Percentiles rank a stretch among this genome's conserved stretches.
Conservation (phyloP, 2,329 filamentous ascomycete genomes). For the Coniella vitis region DNA sequence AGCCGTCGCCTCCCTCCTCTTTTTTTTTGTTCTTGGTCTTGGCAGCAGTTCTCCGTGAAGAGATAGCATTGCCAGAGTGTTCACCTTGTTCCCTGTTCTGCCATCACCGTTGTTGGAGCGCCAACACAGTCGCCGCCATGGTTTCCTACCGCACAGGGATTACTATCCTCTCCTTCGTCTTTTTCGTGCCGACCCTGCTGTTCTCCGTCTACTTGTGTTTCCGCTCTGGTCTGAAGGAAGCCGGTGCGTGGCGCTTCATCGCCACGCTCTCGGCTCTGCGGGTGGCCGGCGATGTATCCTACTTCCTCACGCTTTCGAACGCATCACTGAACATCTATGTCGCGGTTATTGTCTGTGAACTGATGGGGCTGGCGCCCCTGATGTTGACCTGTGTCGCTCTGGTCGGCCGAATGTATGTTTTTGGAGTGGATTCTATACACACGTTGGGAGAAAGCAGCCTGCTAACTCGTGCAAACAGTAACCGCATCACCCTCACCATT, state of each 20-base stretch:
- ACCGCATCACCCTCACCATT: not conserved
- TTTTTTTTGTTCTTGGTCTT: not conserved
- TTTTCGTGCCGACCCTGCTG: conserved; percentile 11
- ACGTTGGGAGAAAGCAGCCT: too few species aligned
- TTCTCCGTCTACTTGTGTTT: conserved; percentile 15
- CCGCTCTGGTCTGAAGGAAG: conserved; percentile 12
- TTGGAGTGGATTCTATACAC: not conserved
- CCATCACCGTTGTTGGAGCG: too few species aligned
- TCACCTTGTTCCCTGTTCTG: too few species aligned
- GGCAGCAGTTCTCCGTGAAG: too few species aligned
- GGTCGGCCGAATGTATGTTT: conserved; percentile 11
- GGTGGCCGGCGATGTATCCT: conserved; percentile 14
- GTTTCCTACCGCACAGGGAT: conserved; percentile 16
- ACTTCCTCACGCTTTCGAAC: conserved; percentile 12
- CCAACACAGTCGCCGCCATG: conserved; percentile 3
- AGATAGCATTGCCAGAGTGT: too few species aligned
- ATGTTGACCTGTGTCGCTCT: conserved; percentile 14
- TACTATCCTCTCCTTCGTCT: conserved; percentile 14
- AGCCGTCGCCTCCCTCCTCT: too few species aligned
- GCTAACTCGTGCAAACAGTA: not conserved
- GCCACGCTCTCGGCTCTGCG: conserved; percentile 13
- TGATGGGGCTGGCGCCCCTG: conserved; percentile 15
- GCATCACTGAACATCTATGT: conserved; percentile 5
- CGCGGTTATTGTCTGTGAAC: conserved; percentile 15
- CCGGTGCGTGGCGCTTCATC: conserved; percentile 16